Percentiles rank a stretch among this genome's conserved stretches.
These are phyloP conservation scores for Solanum etuberosum DNA, from an alignment of 257 asterid species.

Conservation along the genomic window DNA sequence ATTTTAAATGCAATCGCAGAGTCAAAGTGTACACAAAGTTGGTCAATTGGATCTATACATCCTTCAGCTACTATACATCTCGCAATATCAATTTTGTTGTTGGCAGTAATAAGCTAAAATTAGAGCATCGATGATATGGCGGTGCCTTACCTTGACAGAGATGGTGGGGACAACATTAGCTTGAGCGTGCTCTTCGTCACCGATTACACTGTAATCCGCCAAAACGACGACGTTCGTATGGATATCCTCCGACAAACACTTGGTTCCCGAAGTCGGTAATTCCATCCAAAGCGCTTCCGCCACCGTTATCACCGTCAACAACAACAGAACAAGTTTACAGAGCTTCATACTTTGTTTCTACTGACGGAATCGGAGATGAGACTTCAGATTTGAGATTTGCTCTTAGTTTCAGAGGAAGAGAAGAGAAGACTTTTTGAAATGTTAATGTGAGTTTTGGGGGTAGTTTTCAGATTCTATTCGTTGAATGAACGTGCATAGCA, in stretches of 20 bases:
- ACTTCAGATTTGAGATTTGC: background rate
- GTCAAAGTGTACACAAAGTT: background rate
- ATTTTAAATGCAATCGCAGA: background rate
- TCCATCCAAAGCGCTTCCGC: slow-evolving; percentile 66
- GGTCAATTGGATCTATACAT: background rate
- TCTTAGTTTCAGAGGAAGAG: background rate
- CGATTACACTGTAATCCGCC: slow-evolving; percentile 55
- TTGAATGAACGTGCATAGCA: background rate
- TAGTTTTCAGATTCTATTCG: background rate
- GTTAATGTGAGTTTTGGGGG: background rate
- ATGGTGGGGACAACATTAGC: slow-evolving; percentile 37
- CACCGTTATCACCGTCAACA: slow-evolving; percentile 20
- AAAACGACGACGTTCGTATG: slow-evolving; percentile 63
- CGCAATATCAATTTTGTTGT: background rate
- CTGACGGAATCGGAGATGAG: background rate
- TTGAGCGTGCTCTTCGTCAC: slow-evolving; percentile 34
- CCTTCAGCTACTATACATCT: background rate
- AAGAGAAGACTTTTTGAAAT: background rate
- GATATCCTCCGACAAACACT: slow-evolving; percentile 73
- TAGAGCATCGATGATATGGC: background rate
- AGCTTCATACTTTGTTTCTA: background rate
- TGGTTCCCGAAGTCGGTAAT: slow-evolving; percentile 54
- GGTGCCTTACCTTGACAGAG: slow-evolving; percentile 47
- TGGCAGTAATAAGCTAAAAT: background rate
- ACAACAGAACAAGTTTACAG: background rate